Conservation (phyloP, 2,329 filamentous ascomycete species). For the Xylariaceae sp. region DNA sequence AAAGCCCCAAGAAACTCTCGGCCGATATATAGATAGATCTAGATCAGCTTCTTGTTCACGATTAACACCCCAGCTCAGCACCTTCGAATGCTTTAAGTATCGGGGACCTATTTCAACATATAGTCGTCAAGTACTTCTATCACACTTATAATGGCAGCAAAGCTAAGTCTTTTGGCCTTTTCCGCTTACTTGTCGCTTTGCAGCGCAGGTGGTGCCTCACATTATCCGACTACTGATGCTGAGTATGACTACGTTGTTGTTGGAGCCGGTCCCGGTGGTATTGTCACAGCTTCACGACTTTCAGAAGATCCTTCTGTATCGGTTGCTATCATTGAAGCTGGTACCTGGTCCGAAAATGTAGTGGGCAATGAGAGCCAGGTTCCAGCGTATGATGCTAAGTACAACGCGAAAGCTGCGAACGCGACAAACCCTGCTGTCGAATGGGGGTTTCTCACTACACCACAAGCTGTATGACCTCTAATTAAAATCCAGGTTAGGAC, state of each 20-base stretch:
- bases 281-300: not conserved
- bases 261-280: constrained; percentile 1
- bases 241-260: constrained; percentile 5
- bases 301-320: constrained; percentile 1
- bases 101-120: no score
- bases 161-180: constrained; percentile 1
- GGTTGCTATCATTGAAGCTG: constrained; percentile 12
- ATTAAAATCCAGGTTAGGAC: not conserved
- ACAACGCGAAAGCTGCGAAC: constrained; percentile 1
- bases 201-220: not conserved
- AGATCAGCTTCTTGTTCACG: no score
- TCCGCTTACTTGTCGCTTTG: not conserved
- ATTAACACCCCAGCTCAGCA: no score
- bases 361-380: constrained; percentile 5
- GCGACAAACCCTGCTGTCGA: constrained; percentile 8
- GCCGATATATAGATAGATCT: no score
- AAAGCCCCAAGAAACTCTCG: no score
- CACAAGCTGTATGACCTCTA: constrained; percentile 6
- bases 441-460: constrained; percentile 7
- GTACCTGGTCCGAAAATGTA: constrained; percentile 7
- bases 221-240: not conserved
- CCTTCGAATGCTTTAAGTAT: no score
- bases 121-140: no score
- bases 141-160: not conserved
- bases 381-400: constrained; percentile 5